Conservation (phyloP, 202 grass and related monocot species). For the Zizania palustris region DNA sequence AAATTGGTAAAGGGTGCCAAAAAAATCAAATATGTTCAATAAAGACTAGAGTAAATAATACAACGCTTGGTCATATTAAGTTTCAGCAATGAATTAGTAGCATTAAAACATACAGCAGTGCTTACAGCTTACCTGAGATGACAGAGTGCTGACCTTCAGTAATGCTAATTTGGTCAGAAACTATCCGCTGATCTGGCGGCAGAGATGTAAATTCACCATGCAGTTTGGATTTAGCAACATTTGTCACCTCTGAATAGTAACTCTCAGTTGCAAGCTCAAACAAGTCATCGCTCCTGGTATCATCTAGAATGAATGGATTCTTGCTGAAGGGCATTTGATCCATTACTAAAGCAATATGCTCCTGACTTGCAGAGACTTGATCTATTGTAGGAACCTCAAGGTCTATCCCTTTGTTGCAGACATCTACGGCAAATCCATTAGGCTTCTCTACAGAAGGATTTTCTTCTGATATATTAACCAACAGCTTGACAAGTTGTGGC, state of each 20-base stretch:
- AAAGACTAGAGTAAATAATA: background rate
- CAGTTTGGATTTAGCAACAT: conserved; percentile 35
- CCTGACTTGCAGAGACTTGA: conserved; percentile 35
- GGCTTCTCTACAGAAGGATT: conserved; percentile 16
- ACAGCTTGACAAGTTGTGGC: conserved; percentile 4
- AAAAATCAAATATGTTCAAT: background rate
- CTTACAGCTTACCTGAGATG: conserved; percentile 60
- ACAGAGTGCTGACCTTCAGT: conserved; percentile 31
- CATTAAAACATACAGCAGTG: conserved; percentile 12
- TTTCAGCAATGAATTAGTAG: background rate
- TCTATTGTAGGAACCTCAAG: conserved; percentile 18
- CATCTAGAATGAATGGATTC: conserved; percentile 54
- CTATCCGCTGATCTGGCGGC: conserved; percentile 18
- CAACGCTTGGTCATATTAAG: conserved; percentile 1
- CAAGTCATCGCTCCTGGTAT: conserved; percentile 54
- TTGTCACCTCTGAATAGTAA: conserved; percentile 39
- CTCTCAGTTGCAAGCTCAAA: conserved; percentile 53
- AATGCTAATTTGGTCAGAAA: conserved; percentile 26
- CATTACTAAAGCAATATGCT: conserved; percentile 24
- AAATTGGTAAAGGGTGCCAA: background rate
- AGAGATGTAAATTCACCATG: conserved; percentile 36
- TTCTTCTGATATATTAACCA: background rate
- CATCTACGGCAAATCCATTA: conserved; percentile 30
- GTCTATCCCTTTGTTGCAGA: conserved; percentile 27
- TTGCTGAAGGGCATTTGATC: conserved; percentile 34